A percentile compares a stretch with the other conserved stretches of the same genome.
Conservation (phyloP, 225 moss, liverwort and hornwort species). For the Straminergon stramineum region DNA sequence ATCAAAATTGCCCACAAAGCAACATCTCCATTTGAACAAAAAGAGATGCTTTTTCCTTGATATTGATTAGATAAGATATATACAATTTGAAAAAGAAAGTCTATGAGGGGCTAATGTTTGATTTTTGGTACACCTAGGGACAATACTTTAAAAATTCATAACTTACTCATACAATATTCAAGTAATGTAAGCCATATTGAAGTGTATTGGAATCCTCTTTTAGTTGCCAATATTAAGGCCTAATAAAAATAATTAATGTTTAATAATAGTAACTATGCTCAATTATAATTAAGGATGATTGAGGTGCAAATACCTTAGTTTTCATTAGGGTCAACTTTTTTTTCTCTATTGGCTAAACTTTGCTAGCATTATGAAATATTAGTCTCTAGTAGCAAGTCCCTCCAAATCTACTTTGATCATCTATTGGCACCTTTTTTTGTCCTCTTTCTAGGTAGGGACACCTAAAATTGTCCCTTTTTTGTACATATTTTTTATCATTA, state of each 20-base stretch:
- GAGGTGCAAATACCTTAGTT: background rate
- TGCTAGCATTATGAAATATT: fast-evolving
- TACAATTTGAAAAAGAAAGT: background rate
- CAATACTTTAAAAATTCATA: background rate
- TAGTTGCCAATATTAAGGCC: background rate
- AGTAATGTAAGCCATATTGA: background rate
- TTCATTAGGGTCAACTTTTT: fast-evolving
- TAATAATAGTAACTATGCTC: background rate
- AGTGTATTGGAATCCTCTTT: background rate
- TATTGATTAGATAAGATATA: background rate
- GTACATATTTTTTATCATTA: fast-evolving
- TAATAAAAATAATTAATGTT: background rate
- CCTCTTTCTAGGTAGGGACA: fast-evolving
- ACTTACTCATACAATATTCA: fast-evolving
- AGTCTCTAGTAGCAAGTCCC: background rate
- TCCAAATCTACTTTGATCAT: background rate
- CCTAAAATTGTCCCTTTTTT: background rate
- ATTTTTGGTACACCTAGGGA: fast-evolving
- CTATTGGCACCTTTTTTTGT: fast-evolving
- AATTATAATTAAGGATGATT: background rate
- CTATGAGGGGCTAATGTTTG: fast-evolving
- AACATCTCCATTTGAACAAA: background rate
- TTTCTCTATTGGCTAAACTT: background rate
- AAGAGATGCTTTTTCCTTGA: background rate
- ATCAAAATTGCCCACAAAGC: fast-evolving